A percentile compares a stretch with the other conserved stretches of the same genome.
Conservation (phyloP, 352 stramenopile species). For the Globisporangium mamillatum region DNA sequence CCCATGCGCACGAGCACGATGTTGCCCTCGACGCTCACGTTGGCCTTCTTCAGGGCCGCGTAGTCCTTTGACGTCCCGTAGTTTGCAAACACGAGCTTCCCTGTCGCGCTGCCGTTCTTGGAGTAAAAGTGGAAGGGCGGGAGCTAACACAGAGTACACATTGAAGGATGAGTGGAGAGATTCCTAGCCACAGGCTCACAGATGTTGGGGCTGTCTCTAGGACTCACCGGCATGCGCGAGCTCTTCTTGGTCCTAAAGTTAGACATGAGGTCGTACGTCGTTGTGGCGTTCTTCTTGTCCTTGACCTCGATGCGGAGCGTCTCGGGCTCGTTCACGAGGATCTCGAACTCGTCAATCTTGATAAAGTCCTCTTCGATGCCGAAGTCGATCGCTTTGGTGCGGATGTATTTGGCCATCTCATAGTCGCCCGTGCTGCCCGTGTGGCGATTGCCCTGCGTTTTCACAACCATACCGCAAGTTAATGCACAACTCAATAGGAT, state of each 20-base stretch:
- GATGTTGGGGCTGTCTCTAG: not conserved
- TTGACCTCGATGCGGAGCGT: slow-evolving; percentile 48
- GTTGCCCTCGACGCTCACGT: slow-evolving; percentile 46
- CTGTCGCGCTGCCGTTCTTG: slow-evolving; percentile 61
- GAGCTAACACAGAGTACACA: slow-evolving; percentile 20
- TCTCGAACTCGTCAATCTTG: slow-evolving; percentile 83
- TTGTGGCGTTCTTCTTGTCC: slow-evolving; percentile 2
- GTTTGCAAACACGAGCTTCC: slow-evolving; percentile 71
- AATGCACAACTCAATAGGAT: not conserved
- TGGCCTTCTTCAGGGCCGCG: slow-evolving; percentile 41
- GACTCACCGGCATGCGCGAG: slow-evolving; percentile 27
- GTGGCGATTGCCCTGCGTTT: slow-evolving; percentile 41
- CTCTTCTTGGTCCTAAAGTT: slow-evolving; percentile 33
- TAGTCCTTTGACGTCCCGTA: slow-evolving; percentile 72
- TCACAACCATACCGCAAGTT: not conserved
- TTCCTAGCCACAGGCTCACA: not conserved
- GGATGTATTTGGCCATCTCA: slow-evolving; percentile 80
- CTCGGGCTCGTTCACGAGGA: slow-evolving; percentile 72
- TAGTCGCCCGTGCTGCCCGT: slow-evolving; percentile 61
- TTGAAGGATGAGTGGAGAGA: not conserved
- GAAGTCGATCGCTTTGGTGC: slow-evolving; percentile 64
- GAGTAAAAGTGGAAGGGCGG: slow-evolving; percentile 82
- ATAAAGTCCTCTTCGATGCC: slow-evolving; percentile 72
- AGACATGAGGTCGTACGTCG: slow-evolving; percentile 30
- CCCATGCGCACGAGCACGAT: slow-evolving; percentile 67